Percentiles rank a stretch among this genome's conserved stretches.
These are phyloP conservation scores for Cyberlindnera xylosilytica DNA, from an alignment of 805 yeast genomes.

Conservation along the genomic window DNA sequence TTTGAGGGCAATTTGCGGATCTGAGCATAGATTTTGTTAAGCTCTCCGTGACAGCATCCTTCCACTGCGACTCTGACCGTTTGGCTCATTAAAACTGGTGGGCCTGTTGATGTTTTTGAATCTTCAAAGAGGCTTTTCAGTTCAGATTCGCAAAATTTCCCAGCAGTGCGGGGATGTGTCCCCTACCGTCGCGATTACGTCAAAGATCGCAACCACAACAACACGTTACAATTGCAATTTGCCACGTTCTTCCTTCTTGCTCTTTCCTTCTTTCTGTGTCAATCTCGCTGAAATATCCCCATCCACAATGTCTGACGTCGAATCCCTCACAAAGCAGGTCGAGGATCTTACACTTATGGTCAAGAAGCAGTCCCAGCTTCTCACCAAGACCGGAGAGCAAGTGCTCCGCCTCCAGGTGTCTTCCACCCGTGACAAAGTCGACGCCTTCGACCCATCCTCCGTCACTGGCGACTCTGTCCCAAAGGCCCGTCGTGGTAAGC, in stretches of 20 bases:
- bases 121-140: too few relatives aligned
- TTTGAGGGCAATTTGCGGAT: constrained; percentile 24
- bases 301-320: constrained; percentile 13
- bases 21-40: constrained; percentile 51
- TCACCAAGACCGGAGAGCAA: constrained; percentile 79
- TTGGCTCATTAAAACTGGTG: background rate
- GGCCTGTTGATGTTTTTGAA: too few relatives aligned
- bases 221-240: background rate
- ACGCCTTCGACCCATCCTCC: constrained; percentile 24
- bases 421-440: constrained; percentile 42
- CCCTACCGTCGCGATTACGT: background rate
- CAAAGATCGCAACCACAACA: background rate
- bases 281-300: too few relatives aligned
- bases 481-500: constrained; percentile 11
- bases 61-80: constrained; percentile 58
- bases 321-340: constrained; percentile 36
- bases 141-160: too few relatives aligned
- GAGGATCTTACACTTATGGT: constrained; percentile 50
- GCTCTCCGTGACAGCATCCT: constrained; percentile 89
- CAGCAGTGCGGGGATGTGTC: too few relatives aligned
- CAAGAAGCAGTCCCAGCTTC: constrained; percentile 59
- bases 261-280: too few relatives aligned
- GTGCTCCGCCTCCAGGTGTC: constrained; percentile 65
- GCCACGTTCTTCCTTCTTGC: background rate
- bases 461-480: constrained; percentile 6